These are phyloP conservation scores for Eleusine indica DNA, from an alignment of 176 grass and related monocot genomes.

Conservation along the genomic window DNA sequence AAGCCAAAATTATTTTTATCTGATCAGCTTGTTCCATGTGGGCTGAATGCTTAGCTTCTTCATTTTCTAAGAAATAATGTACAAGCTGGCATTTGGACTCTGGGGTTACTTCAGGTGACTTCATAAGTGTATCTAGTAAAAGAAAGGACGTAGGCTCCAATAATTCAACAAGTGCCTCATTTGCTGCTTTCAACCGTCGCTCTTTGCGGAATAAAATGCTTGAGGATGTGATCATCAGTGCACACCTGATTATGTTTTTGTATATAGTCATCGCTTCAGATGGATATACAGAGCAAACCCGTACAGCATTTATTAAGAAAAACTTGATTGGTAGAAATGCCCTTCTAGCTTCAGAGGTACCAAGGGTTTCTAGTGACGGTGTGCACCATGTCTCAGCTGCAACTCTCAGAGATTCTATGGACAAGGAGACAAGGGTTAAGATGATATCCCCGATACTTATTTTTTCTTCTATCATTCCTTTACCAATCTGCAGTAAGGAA, in stretches of 20 bases:
- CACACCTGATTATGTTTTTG: conserved; percentile 63
- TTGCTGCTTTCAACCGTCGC: conserved; percentile 57
- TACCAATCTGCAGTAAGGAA: conserved; percentile 82
- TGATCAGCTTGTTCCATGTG: conserved; percentile 36
- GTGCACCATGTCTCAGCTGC: conserved; percentile 55
- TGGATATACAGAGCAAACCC: conserved; percentile 81
- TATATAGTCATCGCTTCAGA: conserved; percentile 60
- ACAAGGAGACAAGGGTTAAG: conserved; percentile 65
- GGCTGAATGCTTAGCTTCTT: conserved; percentile 38
- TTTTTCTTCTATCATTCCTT: conserved; percentile 68
- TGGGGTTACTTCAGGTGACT: conserved; percentile 52
- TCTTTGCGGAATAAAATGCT: conserved; percentile 78
- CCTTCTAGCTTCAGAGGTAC: conserved; percentile 80
- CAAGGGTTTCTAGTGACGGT: conserved; percentile 37
- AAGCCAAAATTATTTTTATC: conserved; percentile 41
- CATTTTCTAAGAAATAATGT: conserved; percentile 56
- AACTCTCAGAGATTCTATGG: conserved; percentile 66
- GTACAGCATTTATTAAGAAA: conserved; percentile 92
- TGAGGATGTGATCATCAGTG: conserved; percentile 62
- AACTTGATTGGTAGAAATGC: conserved; percentile 92
- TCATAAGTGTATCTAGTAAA: conserved; percentile 77
- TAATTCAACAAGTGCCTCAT: conserved; percentile 74
- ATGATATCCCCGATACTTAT: conserved; percentile 70
- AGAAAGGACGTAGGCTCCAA: conserved; percentile 75
- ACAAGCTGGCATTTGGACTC: conserved; percentile 75